Evolutionary conservation across 176 grass and related monocot genomes (phyloP), one percentile per base, ranked within the genome.

Genomic region (Pharus latifolius): DNA sequence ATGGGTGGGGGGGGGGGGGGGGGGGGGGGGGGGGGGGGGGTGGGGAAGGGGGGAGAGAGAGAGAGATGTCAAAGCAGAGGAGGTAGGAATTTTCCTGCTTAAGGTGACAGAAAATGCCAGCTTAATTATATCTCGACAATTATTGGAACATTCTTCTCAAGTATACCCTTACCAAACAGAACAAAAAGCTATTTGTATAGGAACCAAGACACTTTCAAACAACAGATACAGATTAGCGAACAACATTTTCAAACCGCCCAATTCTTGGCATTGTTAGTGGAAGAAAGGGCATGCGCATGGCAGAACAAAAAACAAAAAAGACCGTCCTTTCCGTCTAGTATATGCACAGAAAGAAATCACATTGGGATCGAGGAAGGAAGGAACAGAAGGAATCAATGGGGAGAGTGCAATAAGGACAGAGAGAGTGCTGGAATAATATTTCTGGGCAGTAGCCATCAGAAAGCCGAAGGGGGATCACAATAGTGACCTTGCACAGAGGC

Each of bases 381-480:
- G 75, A 67, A 66, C 75, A 79, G 43, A 79, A 78, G 74, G 75
- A 79, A 84, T 84, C 75, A 74, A 73, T 66, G 68, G 74, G 35
- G 53, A 0, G 53, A 84, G 45, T 60, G 82, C 75, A 84, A 60
- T 75, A 73, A 73, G 75, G 75, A 73, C 55, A 69, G 56, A 31
- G 54, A n/a, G n/a, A n/a, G n/a, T n/a, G 47, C 63, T 49, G 38
- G 69, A 56, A 80, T 58, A 56, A 70, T 55, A 69, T 61, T 75
- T 80, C 55, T 16, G 30, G 42, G 31, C 25, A 47, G 55, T 69
- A 50, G 19, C 63, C 48, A 32, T 65, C 60, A 76, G 74, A 60
- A 65, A 32, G 60, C 35, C 47, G 45, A 56, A 80, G 46, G 74
- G 72, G 70, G 38, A 85, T 85, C 76, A 48, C 55, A 80, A 80